Conservation (phyloP, 2,329 filamentous ascomycete genomes). For the Pyrenophora teres region DNA sequence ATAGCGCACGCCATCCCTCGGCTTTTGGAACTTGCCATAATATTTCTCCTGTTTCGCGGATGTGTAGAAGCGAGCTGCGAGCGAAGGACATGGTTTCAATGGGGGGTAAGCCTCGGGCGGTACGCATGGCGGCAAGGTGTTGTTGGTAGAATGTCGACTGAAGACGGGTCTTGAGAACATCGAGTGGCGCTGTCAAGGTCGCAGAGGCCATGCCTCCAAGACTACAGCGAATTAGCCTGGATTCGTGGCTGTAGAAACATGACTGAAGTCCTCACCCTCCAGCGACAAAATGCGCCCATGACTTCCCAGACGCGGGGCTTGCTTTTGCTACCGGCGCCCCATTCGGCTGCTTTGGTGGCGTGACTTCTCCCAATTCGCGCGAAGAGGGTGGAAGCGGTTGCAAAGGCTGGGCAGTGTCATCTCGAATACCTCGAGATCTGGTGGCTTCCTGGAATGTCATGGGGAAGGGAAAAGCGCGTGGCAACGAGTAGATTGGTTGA, state of each 20-base stretch:
- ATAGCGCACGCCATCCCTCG: constrained; percentile 85
- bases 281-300: constrained; percentile 90
- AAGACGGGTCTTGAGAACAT: constrained; percentile 89
- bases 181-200: constrained; percentile 89
- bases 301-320: constrained; percentile 63
- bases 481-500: not conserved
- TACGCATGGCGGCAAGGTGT: constrained; percentile 71
- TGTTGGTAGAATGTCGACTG: constrained; percentile 95
- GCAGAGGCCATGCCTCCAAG: constrained; percentile 89
- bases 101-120: constrained; percentile 60
- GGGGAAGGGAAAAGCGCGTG: constrained; percentile 22
- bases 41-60: constrained; percentile 85
- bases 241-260: no score
- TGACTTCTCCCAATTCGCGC: constrained; percentile 63
- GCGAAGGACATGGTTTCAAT: constrained; percentile 65
- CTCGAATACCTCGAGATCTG: constrained; percentile 36
- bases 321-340: constrained; percentile 45
- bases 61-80: constrained; percentile 71
- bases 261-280: constrained; percentile 67
- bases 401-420: not conserved
- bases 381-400: constrained; percentile 52
- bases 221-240: constrained; percentile 53
- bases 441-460: constrained; percentile 46
- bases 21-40: constrained; percentile 76
- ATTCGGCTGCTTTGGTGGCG: constrained; percentile 53